Percentiles rank a stretch among this genome's conserved stretches.
Conservation (phyloP, 176 grass and related monocot genomes). For the Ampelocalamus luodianensis region DNA sequence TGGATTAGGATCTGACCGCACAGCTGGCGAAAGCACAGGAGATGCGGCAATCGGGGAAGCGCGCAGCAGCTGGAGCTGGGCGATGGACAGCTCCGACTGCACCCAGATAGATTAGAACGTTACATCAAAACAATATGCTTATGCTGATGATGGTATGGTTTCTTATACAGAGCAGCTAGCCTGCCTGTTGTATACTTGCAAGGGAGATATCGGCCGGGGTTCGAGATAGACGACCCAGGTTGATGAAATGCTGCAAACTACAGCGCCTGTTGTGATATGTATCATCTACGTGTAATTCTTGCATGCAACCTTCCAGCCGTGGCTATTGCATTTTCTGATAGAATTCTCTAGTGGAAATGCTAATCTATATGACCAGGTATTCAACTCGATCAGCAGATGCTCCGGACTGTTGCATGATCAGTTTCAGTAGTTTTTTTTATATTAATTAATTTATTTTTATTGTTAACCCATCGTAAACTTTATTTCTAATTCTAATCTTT, state of each 20-base stretch:
- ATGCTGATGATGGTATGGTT: neutral
- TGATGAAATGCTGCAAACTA: neutral
- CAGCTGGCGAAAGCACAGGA: conserved; percentile 57
- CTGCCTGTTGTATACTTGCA: neutral
- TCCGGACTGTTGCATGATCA: neutral
- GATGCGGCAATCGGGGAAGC: conserved; percentile 52
- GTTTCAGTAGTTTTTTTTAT: too few species aligned
- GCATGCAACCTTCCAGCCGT: neutral
- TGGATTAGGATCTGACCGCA: conserved; percentile 44
- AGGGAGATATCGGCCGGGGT: neutral
- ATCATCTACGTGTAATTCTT: neutral
- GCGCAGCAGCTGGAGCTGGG: conserved; percentile 49
- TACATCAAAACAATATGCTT: neutral
- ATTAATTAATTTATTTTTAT: too few species aligned
- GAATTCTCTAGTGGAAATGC: neutral
- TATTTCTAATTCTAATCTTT: too few species aligned
- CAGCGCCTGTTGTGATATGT: neutral
- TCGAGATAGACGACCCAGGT: neutral
- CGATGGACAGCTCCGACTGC: conserved; percentile 50
- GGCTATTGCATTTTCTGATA: neutral
- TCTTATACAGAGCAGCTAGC: neutral
- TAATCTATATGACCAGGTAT: neutral
- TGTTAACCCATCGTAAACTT: too few species aligned
- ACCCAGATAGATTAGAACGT: conserved; percentile 26
- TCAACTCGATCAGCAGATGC: neutral